Conservation (phyloP, 192 early-diverging fungal genomes). For the Obelidium mucronatum region DNA sequence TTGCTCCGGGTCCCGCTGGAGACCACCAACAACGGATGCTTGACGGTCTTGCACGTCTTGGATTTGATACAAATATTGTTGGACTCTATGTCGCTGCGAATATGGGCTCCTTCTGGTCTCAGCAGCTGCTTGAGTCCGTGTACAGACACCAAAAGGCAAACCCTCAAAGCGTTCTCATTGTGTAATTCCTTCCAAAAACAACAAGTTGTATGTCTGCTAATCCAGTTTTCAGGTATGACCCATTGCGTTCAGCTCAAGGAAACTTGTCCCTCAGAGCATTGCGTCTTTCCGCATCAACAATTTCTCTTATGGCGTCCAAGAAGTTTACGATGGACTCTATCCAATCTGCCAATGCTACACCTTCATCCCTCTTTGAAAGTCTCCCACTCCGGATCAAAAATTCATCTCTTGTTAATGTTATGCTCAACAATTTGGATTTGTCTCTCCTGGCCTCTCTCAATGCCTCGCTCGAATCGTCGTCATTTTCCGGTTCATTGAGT, state of each 20-base stretch:
- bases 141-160: constrained; percentile 89
- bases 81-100: constrained; percentile 96
- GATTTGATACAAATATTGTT: constrained; percentile 95
- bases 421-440: constrained; percentile 81
- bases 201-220: background rate
- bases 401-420: constrained; percentile 78
- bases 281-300: constrained; percentile 84
- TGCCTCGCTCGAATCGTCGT: constrained; percentile 61
- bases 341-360: constrained; percentile 77
- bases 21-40: constrained; percentile 97
- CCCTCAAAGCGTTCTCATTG: constrained; percentile 86
- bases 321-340: constrained; percentile 89
- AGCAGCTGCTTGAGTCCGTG: constrained; percentile 89
- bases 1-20: constrained; percentile 53
- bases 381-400: constrained; percentile 89
- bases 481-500: constrained; percentile 32
- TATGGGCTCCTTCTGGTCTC: constrained; percentile 88
- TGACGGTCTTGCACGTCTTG: constrained; percentile 88
- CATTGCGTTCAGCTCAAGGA: constrained; percentile 83
- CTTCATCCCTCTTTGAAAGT: constrained; percentile 88
- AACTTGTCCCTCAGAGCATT: constrained; percentile 88
- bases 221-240: constrained; percentile 74
- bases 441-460: constrained; percentile 79
- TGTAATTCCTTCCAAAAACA: constrained; percentile 40
- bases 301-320: constrained; percentile 77